These are phyloP conservation scores for Blastocrithidia nonstop DNA, from an alignment of 208 protist species.

Conservation along the genomic window DNA sequence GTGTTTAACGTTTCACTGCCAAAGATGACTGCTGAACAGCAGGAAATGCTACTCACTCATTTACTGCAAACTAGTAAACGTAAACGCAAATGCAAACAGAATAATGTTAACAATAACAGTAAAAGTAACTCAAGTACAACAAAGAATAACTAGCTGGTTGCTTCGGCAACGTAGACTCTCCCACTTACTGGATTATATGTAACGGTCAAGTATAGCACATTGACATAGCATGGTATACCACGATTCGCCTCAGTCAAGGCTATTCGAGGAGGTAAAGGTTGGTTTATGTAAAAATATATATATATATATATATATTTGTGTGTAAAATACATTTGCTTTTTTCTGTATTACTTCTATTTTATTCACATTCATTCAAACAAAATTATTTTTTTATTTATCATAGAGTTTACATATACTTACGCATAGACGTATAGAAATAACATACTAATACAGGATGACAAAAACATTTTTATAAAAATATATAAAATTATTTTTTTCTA, in stretches of 20 bases:
- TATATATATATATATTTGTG: not conserved
- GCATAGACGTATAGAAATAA: no score
- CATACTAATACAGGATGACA: no score
- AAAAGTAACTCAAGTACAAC: not conserved
- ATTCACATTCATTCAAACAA: no score
- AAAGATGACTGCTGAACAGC: conserved; percentile 30
- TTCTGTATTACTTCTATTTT: no score
- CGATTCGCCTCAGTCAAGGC: conserved; percentile 75
- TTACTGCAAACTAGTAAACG: conserved; percentile 15
- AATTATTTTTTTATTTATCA: no score
- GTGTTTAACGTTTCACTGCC: conserved; percentile 72
- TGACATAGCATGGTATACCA: conserved; percentile 73
- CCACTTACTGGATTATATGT: conserved; percentile 70
- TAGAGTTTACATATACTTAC: no score
- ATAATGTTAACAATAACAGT: not conserved
- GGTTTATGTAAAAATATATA: conserved; percentile 40
- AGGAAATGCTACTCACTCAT: conserved; percentile 46
- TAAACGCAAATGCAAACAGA: not conserved
- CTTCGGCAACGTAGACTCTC: conserved; percentile 1
- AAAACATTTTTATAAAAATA: no score
- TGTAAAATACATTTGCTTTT: no score
- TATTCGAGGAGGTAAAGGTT: conserved; percentile 75
- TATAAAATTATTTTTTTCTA: no score
- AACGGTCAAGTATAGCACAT: conserved; percentile 63
- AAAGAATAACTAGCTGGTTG: not conserved